A percentile compares a stretch with the other conserved stretches of the same genome.
Conservation (phyloP, 495 filamentous ascomycete genomes). For the Xylaria palmicola region DNA sequence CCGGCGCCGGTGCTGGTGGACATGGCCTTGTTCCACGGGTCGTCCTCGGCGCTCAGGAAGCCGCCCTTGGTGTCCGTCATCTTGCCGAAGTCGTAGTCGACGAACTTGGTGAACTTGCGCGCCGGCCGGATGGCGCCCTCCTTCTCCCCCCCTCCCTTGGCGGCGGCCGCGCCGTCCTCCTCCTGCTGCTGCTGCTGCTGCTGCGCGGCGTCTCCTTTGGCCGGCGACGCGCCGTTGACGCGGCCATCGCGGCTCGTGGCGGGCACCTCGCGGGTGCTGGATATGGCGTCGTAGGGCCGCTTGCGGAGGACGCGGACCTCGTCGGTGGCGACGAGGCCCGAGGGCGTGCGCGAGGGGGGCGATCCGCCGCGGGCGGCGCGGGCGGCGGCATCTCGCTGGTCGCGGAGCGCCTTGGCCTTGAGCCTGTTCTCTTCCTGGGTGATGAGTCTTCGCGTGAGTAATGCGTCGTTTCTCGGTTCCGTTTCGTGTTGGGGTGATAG, state of each 20-base stretch:
- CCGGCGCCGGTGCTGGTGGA: conserved; percentile 40
- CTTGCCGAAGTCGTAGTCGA: conserved; percentile 95
- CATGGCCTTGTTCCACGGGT: conserved; percentile 81
- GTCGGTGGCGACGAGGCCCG: conserved; percentile 39
- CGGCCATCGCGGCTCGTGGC: conserved; percentile 68
- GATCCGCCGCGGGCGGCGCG: conserved; percentile 29
- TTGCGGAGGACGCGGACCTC: conserved; percentile 41
- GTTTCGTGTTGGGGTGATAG: not conserved
- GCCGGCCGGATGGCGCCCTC: conserved; percentile 64
- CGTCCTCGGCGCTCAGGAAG: conserved; percentile 82
- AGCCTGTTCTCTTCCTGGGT: conserved; percentile 83
- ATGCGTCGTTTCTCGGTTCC: not conserved
- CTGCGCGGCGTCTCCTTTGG: conserved; percentile 14
- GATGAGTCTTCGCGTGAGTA: not conserved
- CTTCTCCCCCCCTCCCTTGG: too few relatives aligned
- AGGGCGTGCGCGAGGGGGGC: conserved; percentile 29
- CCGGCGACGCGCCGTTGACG: conserved; percentile 28
- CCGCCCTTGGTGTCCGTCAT: conserved; percentile 98
- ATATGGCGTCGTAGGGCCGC: conserved; percentile 61
- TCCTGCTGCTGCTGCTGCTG: conserved; percentile 34
- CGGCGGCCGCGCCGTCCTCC: conserved; percentile 21
- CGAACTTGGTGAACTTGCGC: conserved; percentile 83
- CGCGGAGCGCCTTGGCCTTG: conserved; percentile 84
- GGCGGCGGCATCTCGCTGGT: conserved; percentile 61
- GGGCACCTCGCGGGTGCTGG: conserved; percentile 53